Conservation (phyloP, 495 filamentous ascomycete genomes). For the Neurospora cerealis region DNA sequence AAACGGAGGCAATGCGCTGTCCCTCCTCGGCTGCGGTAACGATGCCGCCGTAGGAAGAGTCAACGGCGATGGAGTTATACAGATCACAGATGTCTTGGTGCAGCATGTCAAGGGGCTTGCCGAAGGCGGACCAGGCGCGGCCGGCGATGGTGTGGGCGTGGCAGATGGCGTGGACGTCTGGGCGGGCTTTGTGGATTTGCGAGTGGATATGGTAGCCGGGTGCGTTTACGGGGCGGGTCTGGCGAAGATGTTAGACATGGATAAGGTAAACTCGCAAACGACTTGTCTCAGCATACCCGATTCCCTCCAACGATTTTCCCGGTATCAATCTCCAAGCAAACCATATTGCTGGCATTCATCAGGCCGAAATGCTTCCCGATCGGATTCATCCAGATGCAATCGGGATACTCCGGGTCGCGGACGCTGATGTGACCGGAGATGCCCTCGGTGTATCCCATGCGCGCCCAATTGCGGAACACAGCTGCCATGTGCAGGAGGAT, state of each 20-base stretch:
- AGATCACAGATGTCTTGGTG: conserved; percentile 48
- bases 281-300: not conserved
- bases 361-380: conserved; percentile 47
- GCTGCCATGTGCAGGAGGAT: conserved; percentile 49
- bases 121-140: conserved; percentile 44
- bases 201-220: conserved; percentile 62
- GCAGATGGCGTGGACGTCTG: conserved; percentile 43
- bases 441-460: conserved; percentile 53
- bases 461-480: conserved; percentile 48
- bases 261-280: not conserved
- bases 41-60: conserved; percentile 46
- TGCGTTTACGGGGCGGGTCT: conserved; percentile 41
- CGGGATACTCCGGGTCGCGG: conserved; percentile 47
- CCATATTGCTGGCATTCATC: conserved; percentile 42
- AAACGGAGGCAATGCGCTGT: conserved; percentile 35
- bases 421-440: conserved; percentile 57
- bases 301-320: conserved; percentile 43
- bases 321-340: conserved; percentile 43
- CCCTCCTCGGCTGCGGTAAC: conserved; percentile 44
- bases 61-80: conserved; percentile 41
- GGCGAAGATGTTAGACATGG: not conserved
- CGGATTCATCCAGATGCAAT: conserved; percentile 61
- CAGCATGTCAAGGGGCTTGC: conserved; percentile 46
- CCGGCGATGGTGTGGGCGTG: conserved; percentile 46
- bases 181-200: conserved; percentile 45